Evolutionary conservation across 371 early-diverging fungal genomes (phyloP).

Genomic region (Actinomortierella ambigua): DNA sequence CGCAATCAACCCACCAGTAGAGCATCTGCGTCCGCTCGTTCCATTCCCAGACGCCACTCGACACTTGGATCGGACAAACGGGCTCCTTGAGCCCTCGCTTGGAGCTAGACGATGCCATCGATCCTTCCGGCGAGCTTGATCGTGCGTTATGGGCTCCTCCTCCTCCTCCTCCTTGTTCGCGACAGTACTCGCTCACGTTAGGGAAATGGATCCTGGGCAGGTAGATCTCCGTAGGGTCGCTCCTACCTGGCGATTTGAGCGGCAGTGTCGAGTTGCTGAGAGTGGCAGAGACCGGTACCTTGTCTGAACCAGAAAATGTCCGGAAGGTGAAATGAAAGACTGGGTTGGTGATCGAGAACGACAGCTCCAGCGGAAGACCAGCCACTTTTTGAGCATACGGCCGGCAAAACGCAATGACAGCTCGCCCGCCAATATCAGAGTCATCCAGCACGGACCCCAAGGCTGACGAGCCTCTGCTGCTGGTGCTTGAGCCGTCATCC

Average conservation of each 20-base stretch:
- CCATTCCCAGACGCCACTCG: conserved; percentile 42
- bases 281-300: conserved; percentile 1
- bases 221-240: conserved; percentile 49
- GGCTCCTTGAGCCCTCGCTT: conserved; percentile 7
- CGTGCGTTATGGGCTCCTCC: not conserved
- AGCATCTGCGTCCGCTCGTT: conserved; percentile 29
- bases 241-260: conserved; percentile 16
- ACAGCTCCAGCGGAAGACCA: conserved; percentile 34
- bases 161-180: conserved; percentile 6
- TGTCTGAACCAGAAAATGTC: not conserved
- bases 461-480: not conserved
- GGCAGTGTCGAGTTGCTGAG: conserved; percentile 7
- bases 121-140: not conserved
- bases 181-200: conserved; percentile 23
- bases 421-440: conserved; percentile 26
- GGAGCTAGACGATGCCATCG: too few species aligned
- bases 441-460: not conserved
- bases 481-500: not conserved
- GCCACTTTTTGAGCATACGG: conserved; percentile 45
- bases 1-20: conserved; percentile 40
- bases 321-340: conserved; percentile 43
- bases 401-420: conserved; percentile 39
- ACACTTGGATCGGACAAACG: conserved; percentile 30
- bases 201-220: conserved; percentile 53
- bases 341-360: conserved; percentile 34